Conservation (phyloP, 1,284 basidiomycete species). For the Cutaneotrichosporon sp. region DNA sequence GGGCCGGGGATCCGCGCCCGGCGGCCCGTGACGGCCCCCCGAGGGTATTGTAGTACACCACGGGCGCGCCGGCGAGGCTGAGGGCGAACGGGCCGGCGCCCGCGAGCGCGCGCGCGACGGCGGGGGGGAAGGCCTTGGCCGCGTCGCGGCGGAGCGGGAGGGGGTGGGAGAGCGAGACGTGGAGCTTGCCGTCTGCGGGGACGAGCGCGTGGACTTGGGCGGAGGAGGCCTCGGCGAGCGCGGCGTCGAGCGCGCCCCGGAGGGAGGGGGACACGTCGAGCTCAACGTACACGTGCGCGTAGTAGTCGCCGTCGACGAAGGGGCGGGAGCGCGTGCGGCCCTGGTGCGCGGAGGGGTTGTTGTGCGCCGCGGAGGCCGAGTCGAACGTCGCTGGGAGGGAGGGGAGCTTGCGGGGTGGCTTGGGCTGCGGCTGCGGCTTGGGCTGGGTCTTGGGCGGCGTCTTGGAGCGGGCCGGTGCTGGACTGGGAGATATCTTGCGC, state of each 20-base stretch:
- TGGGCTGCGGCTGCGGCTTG: not conserved
- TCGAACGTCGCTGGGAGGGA: conserved; percentile 11
- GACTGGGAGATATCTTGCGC: not conserved
- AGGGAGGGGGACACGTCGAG: conserved; percentile 31
- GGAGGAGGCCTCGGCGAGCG: conserved; percentile 5
- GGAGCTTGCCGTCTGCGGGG: conserved; percentile 24
- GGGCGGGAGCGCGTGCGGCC: conserved; percentile 47
- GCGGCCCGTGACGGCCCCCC: not conserved
- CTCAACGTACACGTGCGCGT: conserved; percentile 48
- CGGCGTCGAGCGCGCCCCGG: conserved; percentile 20
- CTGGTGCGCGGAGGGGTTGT: conserved; percentile 47
- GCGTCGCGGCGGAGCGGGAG: conserved; percentile 41
- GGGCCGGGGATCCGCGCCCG: conserved; percentile 1
- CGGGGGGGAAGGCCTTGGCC: not conserved
- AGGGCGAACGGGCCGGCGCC: conserved; percentile 21
- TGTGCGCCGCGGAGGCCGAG: conserved; percentile 10
- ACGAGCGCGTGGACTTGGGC: conserved; percentile 29
- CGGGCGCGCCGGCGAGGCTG: conserved; percentile 31
- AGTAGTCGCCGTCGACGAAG: conserved; percentile 51
- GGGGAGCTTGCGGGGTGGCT: conserved; percentile 9
- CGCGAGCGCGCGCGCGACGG: not conserved
- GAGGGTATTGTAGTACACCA: conserved; percentile 37
- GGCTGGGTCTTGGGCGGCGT: not conserved
- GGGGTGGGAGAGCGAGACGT: conserved; percentile 52
- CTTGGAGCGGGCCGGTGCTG: not conserved